Percentiles rank a stretch among this genome's conserved stretches.
phyloP scores from a whole-genome alignment of 1,139 yeast species.

The Candida tetrigidarum region DNA sequence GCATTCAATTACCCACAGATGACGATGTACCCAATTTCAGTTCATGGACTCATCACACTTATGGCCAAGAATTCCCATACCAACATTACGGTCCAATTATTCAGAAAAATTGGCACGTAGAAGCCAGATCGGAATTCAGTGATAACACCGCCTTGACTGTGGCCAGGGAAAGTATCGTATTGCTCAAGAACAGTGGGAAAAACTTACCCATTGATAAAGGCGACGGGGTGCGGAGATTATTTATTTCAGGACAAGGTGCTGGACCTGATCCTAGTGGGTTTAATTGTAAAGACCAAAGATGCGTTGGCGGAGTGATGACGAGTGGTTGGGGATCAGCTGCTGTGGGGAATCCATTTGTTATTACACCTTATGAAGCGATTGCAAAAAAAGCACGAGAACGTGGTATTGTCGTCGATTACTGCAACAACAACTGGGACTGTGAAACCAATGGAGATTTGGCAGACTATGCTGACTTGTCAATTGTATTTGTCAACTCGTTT shows the following conservation, averaged over 20 bases:
- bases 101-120: constrained; percentile 59
- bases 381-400: constrained; percentile 46
- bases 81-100: constrained; percentile 57
- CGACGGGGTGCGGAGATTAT: constrained; percentile 47
- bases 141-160: constrained; percentile 55
- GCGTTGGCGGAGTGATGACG: constrained; percentile 51
- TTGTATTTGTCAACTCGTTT: constrained; percentile 54
- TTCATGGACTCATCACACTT: constrained; percentile 61
- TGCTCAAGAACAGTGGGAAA: constrained; percentile 54
- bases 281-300: constrained; percentile 53
- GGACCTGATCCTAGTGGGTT: constrained; percentile 52
- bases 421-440: constrained; percentile 47
- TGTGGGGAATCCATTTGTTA: constrained; percentile 54
- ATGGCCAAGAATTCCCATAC: constrained; percentile 55
- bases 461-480: constrained; percentile 53
- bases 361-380: constrained; percentile 59
- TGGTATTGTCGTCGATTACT: constrained; percentile 48
- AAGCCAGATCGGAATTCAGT: constrained; percentile 53
- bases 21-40: constrained; percentile 59
- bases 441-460: constrained; percentile 48
- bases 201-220: constrained; percentile 51
- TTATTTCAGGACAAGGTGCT: constrained; percentile 54
- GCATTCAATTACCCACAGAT: constrained; percentile 35
- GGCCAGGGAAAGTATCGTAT: constrained; percentile 60
- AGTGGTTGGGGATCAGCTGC: constrained; percentile 59